Conservation (phyloP, 495 filamentous ascomycete genomes). For the Tetracladium setigerum region DNA sequence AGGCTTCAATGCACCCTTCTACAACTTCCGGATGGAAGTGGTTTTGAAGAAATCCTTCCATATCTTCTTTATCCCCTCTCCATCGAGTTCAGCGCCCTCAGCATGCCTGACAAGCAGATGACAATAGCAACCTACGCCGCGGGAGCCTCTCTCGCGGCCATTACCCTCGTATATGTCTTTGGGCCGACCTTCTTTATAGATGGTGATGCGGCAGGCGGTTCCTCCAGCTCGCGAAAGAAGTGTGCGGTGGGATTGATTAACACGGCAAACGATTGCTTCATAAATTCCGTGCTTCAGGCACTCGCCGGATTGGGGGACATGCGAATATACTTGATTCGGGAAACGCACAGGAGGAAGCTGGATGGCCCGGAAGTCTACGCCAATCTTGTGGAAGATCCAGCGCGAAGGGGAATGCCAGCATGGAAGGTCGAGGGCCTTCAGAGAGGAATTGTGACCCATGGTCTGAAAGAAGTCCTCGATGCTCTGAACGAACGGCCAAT, state of each 20-base stretch:
- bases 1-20: no score
- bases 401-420: slow-evolving; percentile 42
- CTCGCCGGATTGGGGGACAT: slow-evolving; percentile 92
- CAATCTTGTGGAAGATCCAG: slow-evolving; percentile 39
- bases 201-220: slow-evolving; percentile 49
- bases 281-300: slow-evolving; percentile 93
- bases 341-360: slow-evolving; percentile 71
- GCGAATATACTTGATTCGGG: slow-evolving; percentile 81
- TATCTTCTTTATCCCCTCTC: no score
- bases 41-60: no score
- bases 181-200: slow-evolving; percentile 92
- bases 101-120: slow-evolving; percentile 81
- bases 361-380: slow-evolving; percentile 68
- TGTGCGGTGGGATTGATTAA: slow-evolving; percentile 86
- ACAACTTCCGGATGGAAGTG: no score
- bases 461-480: slow-evolving; percentile 88
- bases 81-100: slow-evolving; percentile 9
- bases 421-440: slow-evolving; percentile 70
- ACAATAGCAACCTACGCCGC: slow-evolving; percentile 90
- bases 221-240: slow-evolving; percentile 64
- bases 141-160: slow-evolving; percentile 91
- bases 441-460: slow-evolving; percentile 72
- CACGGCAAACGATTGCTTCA: slow-evolving; percentile 97
- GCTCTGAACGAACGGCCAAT: slow-evolving; percentile 90
- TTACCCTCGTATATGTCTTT: slow-evolving; percentile 94